Conservation (phyloP, 805 yeast genomes). For the Kazachstania viticola region DNA sequence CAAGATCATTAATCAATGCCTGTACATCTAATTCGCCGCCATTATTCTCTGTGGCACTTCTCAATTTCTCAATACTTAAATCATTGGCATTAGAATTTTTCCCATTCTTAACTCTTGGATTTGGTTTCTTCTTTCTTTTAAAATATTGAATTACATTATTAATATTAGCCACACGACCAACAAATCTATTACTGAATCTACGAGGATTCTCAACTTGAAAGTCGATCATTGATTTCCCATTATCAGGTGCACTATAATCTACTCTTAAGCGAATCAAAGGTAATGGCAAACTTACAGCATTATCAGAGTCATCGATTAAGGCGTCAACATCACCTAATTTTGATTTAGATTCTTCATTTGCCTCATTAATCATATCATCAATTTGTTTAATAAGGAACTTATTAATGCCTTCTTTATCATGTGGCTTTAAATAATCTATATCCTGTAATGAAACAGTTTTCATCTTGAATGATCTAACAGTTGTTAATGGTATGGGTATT, state of each 20-base stretch:
- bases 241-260: constrained; percentile 58
- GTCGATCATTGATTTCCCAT: constrained; percentile 30
- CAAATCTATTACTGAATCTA: constrained; percentile 80
- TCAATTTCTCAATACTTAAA: constrained; percentile 8
- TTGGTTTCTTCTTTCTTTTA: constrained; percentile 31
- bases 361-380: constrained; percentile 51
- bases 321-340: constrained; percentile 15
- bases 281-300: constrained; percentile 40
- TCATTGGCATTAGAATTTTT: constrained; percentile 5
- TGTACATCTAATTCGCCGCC: constrained; percentile 43
- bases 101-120: constrained; percentile 4
- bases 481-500: constrained; percentile 29
- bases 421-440: constrained; percentile 46
- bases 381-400: constrained; percentile 51
- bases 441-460: constrained; percentile 44
- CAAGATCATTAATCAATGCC: constrained; percentile 47
- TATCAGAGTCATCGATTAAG: constrained; percentile 10
- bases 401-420: constrained; percentile 49
- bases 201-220: constrained; percentile 87
- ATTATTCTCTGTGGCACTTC: constrained; percentile 7
- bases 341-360: constrained; percentile 37
- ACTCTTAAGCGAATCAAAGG: constrained; percentile 78
- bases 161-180: constrained; percentile 83
- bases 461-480: constrained; percentile 79
- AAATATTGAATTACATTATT: constrained; percentile 71